Base-by-base conservation (phyloP, 2,329 filamentous ascomycete species). In the Aspergillus puulaauensis region DNA sequence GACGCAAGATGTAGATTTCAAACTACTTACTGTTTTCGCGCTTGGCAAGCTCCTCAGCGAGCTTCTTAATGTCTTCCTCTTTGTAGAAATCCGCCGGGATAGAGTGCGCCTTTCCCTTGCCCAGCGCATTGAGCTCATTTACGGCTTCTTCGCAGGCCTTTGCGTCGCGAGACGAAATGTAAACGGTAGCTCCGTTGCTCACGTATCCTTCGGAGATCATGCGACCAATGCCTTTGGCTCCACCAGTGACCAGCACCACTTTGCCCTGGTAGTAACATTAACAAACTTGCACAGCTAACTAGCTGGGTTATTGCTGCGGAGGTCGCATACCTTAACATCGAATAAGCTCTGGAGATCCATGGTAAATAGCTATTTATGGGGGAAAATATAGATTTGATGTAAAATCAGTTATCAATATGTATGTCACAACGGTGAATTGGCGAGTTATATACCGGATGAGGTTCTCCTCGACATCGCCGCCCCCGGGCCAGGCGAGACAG, bases 321-420 rank as follows among this genome's bases (percentile, higher is more conserved):
- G 39, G 37, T 6, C 33, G 62, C 73, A 64, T 67, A 85, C 84
- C 79, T 86, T 83, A 64, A 87, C 83, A 63, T 82, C 75, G 68
- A 87, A 87, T 39, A 87, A 76, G 60, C 63, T 80, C 63, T 78
- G 73, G 11, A 79, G 67, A 67, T 87, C 83, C 84, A 87, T 86
- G 55, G 44, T 60, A 49, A 7, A 37, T n/a, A n/a, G 35, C 23
- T 33, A 53, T 24, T 51, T 19, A 19, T 45, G n/a, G 11, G 17
- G 19, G 56, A 24, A 44, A 24, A 11, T 31, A 11, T 54, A 49
- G 23, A 35, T 46, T 35, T n/a, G 4, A 19, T 24, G 21, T 45
- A 45, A 37, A 37, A 37, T 6, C 14, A 7, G 35, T 14, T 37
- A 37, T 14, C 15, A 37, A 7, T n/a, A 7, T 7, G 35, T 35